Percentiles rank a stretch among this genome's conserved stretches.
Evolutionary conservation across 2,329 filamentous ascomycete species (phyloP).

Genomic region (Aureobasidium sp.): DNA sequence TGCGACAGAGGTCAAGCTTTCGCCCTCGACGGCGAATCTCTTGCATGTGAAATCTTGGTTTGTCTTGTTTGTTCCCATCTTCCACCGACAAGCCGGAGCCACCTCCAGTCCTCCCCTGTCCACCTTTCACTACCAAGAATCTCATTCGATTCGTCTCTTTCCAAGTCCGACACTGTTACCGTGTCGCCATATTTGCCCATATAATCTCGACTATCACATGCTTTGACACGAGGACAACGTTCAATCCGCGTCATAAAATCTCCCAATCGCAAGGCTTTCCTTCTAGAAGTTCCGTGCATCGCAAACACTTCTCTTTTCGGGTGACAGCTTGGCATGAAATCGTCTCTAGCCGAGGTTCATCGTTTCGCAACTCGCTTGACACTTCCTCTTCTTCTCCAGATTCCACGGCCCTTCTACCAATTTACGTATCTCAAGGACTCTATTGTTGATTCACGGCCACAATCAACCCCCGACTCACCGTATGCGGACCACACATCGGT

Average conservation of each 20-base stretch:
- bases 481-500: neutral
- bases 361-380: neutral
- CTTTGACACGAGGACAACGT: neutral
- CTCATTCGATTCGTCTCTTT: no score
- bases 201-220: neutral
- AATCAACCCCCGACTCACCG: neutral
- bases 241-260: neutral
- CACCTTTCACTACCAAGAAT: no score
- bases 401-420: neutral
- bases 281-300: neutral
- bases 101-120: no score
- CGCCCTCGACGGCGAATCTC: neutral
- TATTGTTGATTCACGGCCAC: neutral
- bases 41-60: constrained; percentile 1
- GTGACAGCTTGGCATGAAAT: neutral
- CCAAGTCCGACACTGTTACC: no score
- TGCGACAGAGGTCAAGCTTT: neutral
- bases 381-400: neutral
- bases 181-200: neutral
- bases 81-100: no score
- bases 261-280: neutral
- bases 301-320: neutral
- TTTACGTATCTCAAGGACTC: neutral
- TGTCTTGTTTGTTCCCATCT: neutral
- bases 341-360: neutral